phyloP scores from a whole-genome alignment of 768 basidiomycete species.

The Suillus placidus region DNA sequence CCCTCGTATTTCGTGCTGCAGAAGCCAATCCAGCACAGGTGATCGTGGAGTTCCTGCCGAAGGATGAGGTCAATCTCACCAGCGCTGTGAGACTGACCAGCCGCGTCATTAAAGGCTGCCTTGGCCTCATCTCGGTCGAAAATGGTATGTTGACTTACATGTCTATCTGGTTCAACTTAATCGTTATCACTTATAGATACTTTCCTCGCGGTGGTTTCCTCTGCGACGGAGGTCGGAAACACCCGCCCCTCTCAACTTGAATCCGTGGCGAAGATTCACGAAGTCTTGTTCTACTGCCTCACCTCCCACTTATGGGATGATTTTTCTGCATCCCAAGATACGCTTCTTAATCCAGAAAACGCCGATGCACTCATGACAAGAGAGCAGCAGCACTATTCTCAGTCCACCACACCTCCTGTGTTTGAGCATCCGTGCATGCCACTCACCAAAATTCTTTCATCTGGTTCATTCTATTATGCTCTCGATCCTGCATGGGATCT shows the following conservation, averaged over 20 bases:
- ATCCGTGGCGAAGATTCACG: slow-evolving; percentile 80
- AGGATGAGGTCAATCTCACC: slow-evolving; percentile 68
- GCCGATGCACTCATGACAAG: slow-evolving; percentile 47
- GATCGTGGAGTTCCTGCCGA: slow-evolving; percentile 84
- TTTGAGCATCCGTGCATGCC: slow-evolving; percentile 91
- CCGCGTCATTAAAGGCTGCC: slow-evolving; percentile 76
- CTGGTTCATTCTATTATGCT: slow-evolving; percentile 93
- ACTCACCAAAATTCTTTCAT: slow-evolving; percentile 87
- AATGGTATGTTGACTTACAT: slow-evolving; percentile 49
- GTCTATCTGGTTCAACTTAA: neutral
- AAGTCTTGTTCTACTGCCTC: slow-evolving; percentile 88
- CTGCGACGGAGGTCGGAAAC: slow-evolving; percentile 75
- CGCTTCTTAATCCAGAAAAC: slow-evolving; percentile 58
- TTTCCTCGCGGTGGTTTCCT: slow-evolving; percentile 82
- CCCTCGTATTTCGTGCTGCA: slow-evolving; percentile 73
- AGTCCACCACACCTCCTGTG: slow-evolving; percentile 48
- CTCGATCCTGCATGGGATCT: slow-evolving; percentile 85
- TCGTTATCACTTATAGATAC: slow-evolving; percentile 53
- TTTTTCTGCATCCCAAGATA: slow-evolving; percentile 52
- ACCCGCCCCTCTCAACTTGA: slow-evolving; percentile 63
- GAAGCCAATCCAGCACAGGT: slow-evolving; percentile 57
- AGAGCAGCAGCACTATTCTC: slow-evolving; percentile 43
- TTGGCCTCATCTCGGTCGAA: slow-evolving; percentile 78
- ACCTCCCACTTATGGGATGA: slow-evolving; percentile 87
- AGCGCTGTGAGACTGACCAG: slow-evolving; percentile 69